These are phyloP conservation scores for Fraxinus paxiana DNA, from an alignment of 305 asterid genomes.

Conservation along the genomic window DNA sequence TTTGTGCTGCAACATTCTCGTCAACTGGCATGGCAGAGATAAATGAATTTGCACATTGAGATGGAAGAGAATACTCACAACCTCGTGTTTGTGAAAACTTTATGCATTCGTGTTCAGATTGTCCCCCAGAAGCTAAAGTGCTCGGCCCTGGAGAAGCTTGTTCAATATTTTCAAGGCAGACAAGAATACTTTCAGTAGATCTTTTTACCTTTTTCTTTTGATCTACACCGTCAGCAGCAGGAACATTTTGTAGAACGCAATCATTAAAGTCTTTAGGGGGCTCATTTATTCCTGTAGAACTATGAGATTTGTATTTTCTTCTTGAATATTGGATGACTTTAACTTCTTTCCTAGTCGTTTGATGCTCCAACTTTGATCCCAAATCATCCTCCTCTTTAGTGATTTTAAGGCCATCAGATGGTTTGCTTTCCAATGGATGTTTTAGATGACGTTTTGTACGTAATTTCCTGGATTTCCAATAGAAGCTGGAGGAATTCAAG, in stretches of 20 bases:
- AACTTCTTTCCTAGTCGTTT: slow-evolving; percentile 31
- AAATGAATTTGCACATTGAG: slow-evolving; percentile 28
- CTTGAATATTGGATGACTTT: slow-evolving; percentile 67
- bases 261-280: slow-evolving; percentile 24
- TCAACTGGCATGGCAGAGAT: slow-evolving; percentile 19
- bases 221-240: slow-evolving; percentile 19
- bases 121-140: slow-evolving; percentile 21
- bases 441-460: slow-evolving; percentile 60
- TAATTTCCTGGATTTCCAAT: slow-evolving; percentile 73
- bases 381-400: slow-evolving; percentile 25
- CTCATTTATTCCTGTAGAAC: slow-evolving; percentile 26
- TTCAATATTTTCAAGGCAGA: slow-evolving; percentile 29
- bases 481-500: slow-evolving; percentile 33
- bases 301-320: slow-evolving; percentile 47
- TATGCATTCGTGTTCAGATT: slow-evolving; percentile 21
- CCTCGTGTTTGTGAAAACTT: slow-evolving; percentile 6
- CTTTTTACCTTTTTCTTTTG: slow-evolving; percentile 24
- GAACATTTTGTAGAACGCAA: slow-evolving; percentile 18
- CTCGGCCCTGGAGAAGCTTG: slow-evolving; percentile 14
- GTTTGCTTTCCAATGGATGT: slow-evolving; percentile 27
- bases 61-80: slow-evolving; percentile 22
- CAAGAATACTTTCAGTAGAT: slow-evolving; percentile 5
- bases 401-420: slow-evolving; percentile 21
- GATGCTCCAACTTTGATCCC: slow-evolving; percentile 28
- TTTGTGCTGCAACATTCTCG: slow-evolving; percentile 27